Percentiles rank a stretch among this genome's conserved stretches.
These are phyloP conservation scores for Aspergillus thermomutatus DNA, from an alignment of 2,329 filamentous ascomycete species.

Conservation along the genomic window DNA sequence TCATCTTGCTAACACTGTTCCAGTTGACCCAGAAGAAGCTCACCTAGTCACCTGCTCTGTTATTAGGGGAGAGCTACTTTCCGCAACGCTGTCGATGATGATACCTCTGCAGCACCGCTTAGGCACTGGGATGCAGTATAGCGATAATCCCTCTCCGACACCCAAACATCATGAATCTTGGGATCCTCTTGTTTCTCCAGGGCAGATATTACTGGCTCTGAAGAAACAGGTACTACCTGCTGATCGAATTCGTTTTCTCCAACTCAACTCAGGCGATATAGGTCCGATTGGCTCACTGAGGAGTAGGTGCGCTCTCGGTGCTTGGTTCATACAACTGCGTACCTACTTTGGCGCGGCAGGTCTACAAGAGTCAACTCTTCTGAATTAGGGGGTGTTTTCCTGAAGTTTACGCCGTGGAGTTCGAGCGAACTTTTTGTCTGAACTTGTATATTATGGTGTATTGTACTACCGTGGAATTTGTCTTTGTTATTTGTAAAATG, in stretches of 20 bases:
- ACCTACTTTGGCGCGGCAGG: slow-evolving; percentile 6
- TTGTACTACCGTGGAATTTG: neutral
- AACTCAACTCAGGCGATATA: neutral
- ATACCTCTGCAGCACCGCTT: neutral
- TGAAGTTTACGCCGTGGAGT: neutral
- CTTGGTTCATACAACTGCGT: slow-evolving; percentile 3
- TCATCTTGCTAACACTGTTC: slow-evolving; percentile 5
- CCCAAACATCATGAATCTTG: neutral
- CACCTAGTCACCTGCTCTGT: slow-evolving; percentile 3
- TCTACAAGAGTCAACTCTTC: slow-evolving; percentile 6
- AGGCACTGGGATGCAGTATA: neutral
- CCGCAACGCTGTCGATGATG: neutral
- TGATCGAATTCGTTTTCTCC: neutral
- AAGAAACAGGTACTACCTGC: neutral
- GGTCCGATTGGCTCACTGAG: neutral
- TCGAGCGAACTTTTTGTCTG: neutral
- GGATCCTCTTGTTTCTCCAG: neutral
- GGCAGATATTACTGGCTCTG: neutral
- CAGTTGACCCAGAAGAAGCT: slow-evolving; percentile 32
- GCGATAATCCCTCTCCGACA: neutral
- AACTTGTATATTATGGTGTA: neutral
- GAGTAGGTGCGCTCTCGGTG: neutral
- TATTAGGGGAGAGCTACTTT: neutral
- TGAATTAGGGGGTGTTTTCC: slow-evolving; percentile 7
- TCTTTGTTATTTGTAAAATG: neutral